Base-by-base conservation (phyloP, 2,329 filamentous ascomycete species). In the Xylariaceae sp. region DNA sequence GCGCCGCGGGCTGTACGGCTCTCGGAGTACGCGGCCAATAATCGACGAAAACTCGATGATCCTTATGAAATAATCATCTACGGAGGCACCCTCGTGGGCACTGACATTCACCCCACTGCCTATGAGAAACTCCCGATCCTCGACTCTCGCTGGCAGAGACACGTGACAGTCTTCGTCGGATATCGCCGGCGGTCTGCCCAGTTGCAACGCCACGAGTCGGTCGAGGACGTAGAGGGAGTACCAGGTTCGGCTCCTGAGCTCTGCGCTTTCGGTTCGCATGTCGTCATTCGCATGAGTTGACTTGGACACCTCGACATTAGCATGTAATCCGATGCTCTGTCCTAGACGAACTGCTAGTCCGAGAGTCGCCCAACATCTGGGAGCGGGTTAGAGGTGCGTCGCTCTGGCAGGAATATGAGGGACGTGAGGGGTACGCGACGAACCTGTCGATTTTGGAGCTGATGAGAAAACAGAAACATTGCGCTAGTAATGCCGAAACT, bases 1-100 rank as follows among this genome's bases (percentile, higher is more conserved):
- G 13, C 38, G 38, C 18, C 22, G 28, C 13, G 38, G 30, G 24
- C 28, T 19, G 18, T 40, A 35, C 7, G 22, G 12, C 18, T 40
- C 38, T 12, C 31, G 38, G 30, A 40, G 38, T 8, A 40, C 28
- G 4, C 16, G 38, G 18, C 38, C 38, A 18, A 40, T 26, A 15
- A 40, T 40, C 9, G 38, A 28, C 19, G 38, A 40, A 29, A 40
- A 40, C 16, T 40, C 31, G n/a, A 40, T 40, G 17, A 40, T 35
- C 3, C 19, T 13, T 16, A 34, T 34, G 38, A 40, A 40, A 19
- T 40, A 40, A 9, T 34, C 18, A 26, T 26, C 22, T 11, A 26
- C 22, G 28, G 30, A 34, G 22, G 32, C 38, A 26, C 17, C 24
- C n/a, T 22, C 19, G 6, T 26, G 22, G 11, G 11, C 22, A 11